Conservation (phyloP, 306 rosid genomes). For the Corylus avellana region DNA sequence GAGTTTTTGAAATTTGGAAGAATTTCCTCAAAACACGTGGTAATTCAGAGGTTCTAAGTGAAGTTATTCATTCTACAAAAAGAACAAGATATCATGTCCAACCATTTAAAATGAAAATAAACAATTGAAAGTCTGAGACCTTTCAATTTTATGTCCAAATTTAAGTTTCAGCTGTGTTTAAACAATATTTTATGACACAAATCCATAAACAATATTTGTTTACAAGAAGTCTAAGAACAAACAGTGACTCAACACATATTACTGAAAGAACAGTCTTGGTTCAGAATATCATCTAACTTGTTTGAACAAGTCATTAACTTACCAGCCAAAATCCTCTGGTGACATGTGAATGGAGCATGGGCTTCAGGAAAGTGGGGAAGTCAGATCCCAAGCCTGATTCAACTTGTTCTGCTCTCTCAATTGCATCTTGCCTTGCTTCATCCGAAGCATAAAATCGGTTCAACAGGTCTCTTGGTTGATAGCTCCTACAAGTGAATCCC, state of each 20-base stretch:
- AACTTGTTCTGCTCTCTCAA: conserved; percentile 42
- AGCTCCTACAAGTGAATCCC: conserved; percentile 22
- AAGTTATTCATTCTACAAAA: background rate
- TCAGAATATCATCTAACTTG: background rate
- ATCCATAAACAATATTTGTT: background rate
- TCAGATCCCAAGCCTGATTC: conserved; percentile 38
- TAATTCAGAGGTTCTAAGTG: too few relatives aligned
- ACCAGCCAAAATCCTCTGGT: conserved; percentile 68
- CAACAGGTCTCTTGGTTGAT: conserved; percentile 43
- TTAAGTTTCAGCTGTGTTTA: background rate
- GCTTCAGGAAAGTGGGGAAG: conserved; percentile 42
- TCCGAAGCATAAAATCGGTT: conserved; percentile 47
- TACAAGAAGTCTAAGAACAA: background rate
- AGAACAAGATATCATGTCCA: background rate
- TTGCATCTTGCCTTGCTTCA: conserved; percentile 39
- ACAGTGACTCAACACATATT: background rate
- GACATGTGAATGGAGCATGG: conserved; percentile 61
- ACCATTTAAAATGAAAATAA: background rate
- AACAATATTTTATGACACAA: background rate
- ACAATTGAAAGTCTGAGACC: background rate
- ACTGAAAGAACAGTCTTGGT: background rate
- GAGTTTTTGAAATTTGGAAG: too few relatives aligned
- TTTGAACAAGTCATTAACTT: background rate
- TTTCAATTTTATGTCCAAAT: background rate
- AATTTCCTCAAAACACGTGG: too few relatives aligned